Base-by-base conservation (phyloP, 1,139 yeast species). In the Oligophagozyma castellii region DNA sequence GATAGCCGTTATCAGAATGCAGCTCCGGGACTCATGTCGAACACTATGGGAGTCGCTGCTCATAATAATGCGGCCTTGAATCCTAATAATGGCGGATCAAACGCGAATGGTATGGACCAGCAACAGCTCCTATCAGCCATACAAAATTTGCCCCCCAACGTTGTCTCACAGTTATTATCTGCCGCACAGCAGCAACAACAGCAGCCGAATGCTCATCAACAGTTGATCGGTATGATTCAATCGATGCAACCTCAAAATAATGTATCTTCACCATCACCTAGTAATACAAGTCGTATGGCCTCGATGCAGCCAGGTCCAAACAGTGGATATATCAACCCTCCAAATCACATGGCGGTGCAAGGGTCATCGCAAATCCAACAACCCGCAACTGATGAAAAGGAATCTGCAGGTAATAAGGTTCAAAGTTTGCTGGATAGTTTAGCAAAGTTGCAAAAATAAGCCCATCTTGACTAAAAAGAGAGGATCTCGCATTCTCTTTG, bases 131-230 rank as follows among this genome's bases (percentile, higher is more conserved):
- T 56, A 10, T 44, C 54, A 24, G 57, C 60, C 2, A 43, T 70
- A 29, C 72, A 67, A 44, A 60, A 56, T 27, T 48, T 70, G 38
- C 72, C 70, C 33, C 73, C 73, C 6, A 56, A 57, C 23, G 61
- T 72, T 12, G 58, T 70, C 34, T 72, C 70, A 29, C 65, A 53
- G 39, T 56, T 70, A 43, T 46, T 70, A 21, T 48, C 63, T 1
- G 45, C 66, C 32, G 62, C 60, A 2, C 58, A 58, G 28, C 56
- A 53, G 32, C 58, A 48, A 30, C 51, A 48, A 19, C 56, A 49
- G 24, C 58, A 45, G 29, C 53, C 37, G 8, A 51, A 28, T 14
- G 24, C 28, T 21, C 52, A 42, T 16, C 51, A 45, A 28, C 48
- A 43, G 30, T 35, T 40, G 23, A 35, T 47, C n/a, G 49, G 49